Evolutionary conservation across 768 basidiomycete species (phyloP), one percentile per base, ranked within the genome.

Genomic region (Inosperma sp.): DNA sequence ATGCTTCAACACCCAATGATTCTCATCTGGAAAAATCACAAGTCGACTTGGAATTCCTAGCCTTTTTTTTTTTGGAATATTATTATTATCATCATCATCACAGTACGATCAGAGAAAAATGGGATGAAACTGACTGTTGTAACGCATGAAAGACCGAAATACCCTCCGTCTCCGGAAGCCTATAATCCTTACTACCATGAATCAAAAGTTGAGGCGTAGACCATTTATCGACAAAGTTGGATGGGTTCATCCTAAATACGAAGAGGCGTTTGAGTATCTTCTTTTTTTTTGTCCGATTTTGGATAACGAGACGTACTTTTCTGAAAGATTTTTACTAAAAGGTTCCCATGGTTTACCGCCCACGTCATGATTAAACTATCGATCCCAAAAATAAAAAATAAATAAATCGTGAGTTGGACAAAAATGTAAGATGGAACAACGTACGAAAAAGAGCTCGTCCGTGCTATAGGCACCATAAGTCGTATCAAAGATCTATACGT

Each of bases 361-460:
- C 84, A 86, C 92, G 55, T 89, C 90, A 55, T 90, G 84, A 65
- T 90, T 88, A 72, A 87, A 88, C 88, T 92, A 48, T 26, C 34
- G 37, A 41, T 26, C 29, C 22, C 14, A 34, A 23, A 30, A 29
- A 42, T n/a, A 30, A 23, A 37, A 9, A 29, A 21, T 26, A 26
- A 40, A 37, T 39, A 19, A 43, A 8, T 3, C n/a, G n/a, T n/a
- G n/a, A n/a, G n/a, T n/a, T n/a, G n/a, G n/a, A n/a, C n/a, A n/a
- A n/a, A n/a, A n/a, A n/a, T n/a, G n/a, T n/a, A n/a, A 33, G 29
- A 22, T 16, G 50, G 31, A 21, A 36, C 21, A 6, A 72, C 86
- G 59, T 61, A 90, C 88, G 71, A 93, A 94, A 78, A 85, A 91
- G 29, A 94, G 77, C 60, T 94, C 91, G 45, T 97, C 94, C 8